phyloP scores from a whole-genome alignment of 257 asterid species.

The Forsythia viridissima region DNA sequence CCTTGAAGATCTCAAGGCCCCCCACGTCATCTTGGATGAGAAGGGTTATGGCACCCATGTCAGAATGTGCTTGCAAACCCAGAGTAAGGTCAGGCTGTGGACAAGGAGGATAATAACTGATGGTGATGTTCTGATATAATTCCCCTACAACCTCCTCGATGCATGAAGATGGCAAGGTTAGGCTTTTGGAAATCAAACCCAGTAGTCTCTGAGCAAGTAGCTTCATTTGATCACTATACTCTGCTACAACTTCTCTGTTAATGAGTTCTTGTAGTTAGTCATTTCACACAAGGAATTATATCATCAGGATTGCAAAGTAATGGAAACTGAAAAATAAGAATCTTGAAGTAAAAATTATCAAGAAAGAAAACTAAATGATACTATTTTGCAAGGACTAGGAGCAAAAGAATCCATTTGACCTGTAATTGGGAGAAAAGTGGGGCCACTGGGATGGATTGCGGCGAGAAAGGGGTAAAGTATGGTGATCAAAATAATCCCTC shows the following conservation, averaged over 20 bases:
- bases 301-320: not conserved
- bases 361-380: not conserved
- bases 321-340: not conserved
- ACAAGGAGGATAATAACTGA: slow-evolving; percentile 89
- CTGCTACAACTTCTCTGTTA: slow-evolving; percentile 59
- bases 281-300: not conserved
- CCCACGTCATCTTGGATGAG: slow-evolving; percentile 95
- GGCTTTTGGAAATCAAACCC: slow-evolving; percentile 67
- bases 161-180: slow-evolving; percentile 59
- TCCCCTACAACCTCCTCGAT: slow-evolving; percentile 72
- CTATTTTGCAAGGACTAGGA: not conserved
- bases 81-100: slow-evolving; percentile 96
- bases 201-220: slow-evolving; percentile 63
- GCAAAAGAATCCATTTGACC: slow-evolving; percentile 40
- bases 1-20: slow-evolving; percentile 83
- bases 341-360: not conserved
- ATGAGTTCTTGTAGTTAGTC: slow-evolving; percentile 15
- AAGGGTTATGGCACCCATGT: slow-evolving; percentile 78
- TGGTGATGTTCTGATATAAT: slow-evolving; percentile 78
- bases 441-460: slow-evolving; percentile 80
- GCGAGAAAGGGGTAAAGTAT: slow-evolving; percentile 71
- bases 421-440: slow-evolving; percentile 60
- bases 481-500: slow-evolving; percentile 95
- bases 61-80: slow-evolving; percentile 93
- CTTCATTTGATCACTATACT: slow-evolving; percentile 66